These are phyloP conservation scores for Harringtonia lauricola DNA, from an alignment of 2,329 filamentous ascomycete genomes.

Conservation along the genomic window DNA sequence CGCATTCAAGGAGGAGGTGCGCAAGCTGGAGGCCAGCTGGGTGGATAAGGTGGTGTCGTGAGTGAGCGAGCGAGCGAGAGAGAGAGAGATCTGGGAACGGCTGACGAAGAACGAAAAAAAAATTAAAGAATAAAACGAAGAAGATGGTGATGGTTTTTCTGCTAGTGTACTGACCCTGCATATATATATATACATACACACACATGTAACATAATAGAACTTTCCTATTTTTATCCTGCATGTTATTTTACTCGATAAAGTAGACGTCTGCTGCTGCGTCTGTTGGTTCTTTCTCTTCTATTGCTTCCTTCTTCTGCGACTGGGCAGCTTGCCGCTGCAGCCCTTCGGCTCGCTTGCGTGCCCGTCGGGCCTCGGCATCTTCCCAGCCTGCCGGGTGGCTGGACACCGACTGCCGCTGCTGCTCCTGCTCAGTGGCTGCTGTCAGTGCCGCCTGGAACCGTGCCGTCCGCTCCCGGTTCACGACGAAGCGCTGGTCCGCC, in stretches of 20 bases:
- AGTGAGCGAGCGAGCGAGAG: slow-evolving; percentile 2
- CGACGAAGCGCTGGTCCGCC: slow-evolving; percentile 62
- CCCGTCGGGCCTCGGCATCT: slow-evolving; percentile 36
- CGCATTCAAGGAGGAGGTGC: slow-evolving; percentile 80
- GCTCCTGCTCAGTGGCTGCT: slow-evolving; percentile 19
- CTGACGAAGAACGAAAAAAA: neutral
- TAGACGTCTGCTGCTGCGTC: neutral
- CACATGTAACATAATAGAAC: neutral
- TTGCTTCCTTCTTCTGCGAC: slow-evolving; percentile 20
- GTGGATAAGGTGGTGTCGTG: slow-evolving; percentile 65
- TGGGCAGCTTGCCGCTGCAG: slow-evolving; percentile 21
- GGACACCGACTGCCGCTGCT: slow-evolving; percentile 10
- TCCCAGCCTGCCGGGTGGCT: slow-evolving; percentile 33
- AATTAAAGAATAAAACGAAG: neutral
- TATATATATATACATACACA: too few relatives aligned
- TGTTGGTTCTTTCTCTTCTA: neutral
- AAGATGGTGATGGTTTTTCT: neutral
- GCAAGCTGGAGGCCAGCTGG: slow-evolving; percentile 75
- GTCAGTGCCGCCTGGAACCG: slow-evolving; percentile 47
- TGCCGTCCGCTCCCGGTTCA: slow-evolving; percentile 57
- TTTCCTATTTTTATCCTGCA: neutral
- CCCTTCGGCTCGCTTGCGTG: slow-evolving; percentile 48
- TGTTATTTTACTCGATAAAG: neutral
- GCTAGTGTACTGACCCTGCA: too few relatives aligned
- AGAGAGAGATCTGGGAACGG: neutral